Evolutionary conservation across 1,139 yeast species (phyloP).

Genomic region (Sugiyamaella novakii): DNA sequence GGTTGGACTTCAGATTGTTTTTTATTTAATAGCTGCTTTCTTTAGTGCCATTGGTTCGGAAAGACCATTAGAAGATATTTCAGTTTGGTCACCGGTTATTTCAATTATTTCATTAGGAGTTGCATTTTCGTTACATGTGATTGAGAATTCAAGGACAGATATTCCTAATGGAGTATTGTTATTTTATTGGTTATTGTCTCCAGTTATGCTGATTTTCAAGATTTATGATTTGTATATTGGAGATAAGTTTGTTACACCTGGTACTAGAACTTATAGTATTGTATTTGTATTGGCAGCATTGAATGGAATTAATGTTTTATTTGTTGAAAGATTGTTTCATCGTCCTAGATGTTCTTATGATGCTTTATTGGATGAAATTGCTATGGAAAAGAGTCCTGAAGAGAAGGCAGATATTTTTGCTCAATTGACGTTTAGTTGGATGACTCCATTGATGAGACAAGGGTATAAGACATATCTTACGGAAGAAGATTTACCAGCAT

Average conservation of each 20-base stretch:
- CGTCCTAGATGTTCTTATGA: constrained; percentile 48
- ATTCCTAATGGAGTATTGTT: constrained; percentile 72
- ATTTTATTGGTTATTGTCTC: constrained; percentile 71
- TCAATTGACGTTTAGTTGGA: constrained; percentile 83
- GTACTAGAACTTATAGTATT: constrained; percentile 35
- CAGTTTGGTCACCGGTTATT: constrained; percentile 48
- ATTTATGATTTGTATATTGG: constrained; percentile 55
- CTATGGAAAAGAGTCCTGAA: constrained; percentile 54
- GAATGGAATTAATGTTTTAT: constrained; percentile 54
- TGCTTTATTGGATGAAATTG: constrained; percentile 45
- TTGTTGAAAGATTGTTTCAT: constrained; percentile 57
- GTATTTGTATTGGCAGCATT: constrained; percentile 51
- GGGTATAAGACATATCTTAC: constrained; percentile 77
- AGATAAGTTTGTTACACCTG: constrained; percentile 37
- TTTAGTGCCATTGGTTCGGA: constrained; percentile 34
- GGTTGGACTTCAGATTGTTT: constrained; percentile 43
- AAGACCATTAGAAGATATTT: constrained; percentile 43
- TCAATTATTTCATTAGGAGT: constrained; percentile 51
- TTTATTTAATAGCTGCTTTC: constrained; percentile 41
- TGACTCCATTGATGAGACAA: constrained; percentile 83
- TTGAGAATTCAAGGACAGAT: constrained; percentile 65
- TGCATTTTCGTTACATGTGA: constrained; percentile 61
- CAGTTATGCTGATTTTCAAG: constrained; percentile 48
- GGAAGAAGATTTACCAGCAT: constrained; percentile 76
- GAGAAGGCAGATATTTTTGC: constrained; percentile 85